These are phyloP conservation scores for Ustilago hordei DNA, from an alignment of 1,284 basidiomycete genomes.

Conservation along the genomic window DNA sequence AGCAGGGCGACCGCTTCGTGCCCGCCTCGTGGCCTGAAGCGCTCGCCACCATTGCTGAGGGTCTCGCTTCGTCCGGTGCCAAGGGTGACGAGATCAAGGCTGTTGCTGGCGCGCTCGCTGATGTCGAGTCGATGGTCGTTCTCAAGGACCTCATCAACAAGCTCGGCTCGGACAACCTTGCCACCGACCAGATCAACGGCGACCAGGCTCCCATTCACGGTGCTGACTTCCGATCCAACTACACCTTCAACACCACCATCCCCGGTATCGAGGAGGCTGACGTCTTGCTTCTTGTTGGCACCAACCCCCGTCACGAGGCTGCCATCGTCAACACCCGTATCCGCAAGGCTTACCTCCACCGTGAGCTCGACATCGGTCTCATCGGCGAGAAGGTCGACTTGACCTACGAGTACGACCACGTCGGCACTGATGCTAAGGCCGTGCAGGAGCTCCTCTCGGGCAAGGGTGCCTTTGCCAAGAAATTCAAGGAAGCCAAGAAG, in stretches of 20 bases:
- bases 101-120: constrained; percentile 90
- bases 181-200: constrained; percentile 82
- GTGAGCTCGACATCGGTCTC: constrained; percentile 84
- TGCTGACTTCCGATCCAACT: constrained; percentile 93
- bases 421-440: constrained; percentile 84
- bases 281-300: constrained; percentile 91
- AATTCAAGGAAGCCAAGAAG: constrained; percentile 90
- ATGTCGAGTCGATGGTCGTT: constrained; percentile 92
- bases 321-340: constrained; percentile 97
- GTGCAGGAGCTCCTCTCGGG: constrained; percentile 80
- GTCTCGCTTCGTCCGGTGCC: constrained; percentile 83
- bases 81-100: constrained; percentile 96
- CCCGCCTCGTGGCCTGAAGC: constrained; percentile 94
- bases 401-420: constrained; percentile 91
- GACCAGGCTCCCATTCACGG: constrained; percentile 78
- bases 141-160: constrained; percentile 94
- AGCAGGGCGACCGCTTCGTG: constrained; percentile 91
- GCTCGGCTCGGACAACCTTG: constrained; percentile 93
- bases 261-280: constrained; percentile 92
- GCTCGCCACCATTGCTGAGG: constrained; percentile 81
- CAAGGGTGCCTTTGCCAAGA: constrained; percentile 83
- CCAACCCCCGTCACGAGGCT: constrained; percentile 97
- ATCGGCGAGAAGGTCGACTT: constrained; percentile 93
- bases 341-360: constrained; percentile 91
- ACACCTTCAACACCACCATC: constrained; percentile 96